These are phyloP conservation scores for Termitomyces sp. DNA, from an alignment of 768 basidiomycete genomes.

Conservation along the genomic window DNA sequence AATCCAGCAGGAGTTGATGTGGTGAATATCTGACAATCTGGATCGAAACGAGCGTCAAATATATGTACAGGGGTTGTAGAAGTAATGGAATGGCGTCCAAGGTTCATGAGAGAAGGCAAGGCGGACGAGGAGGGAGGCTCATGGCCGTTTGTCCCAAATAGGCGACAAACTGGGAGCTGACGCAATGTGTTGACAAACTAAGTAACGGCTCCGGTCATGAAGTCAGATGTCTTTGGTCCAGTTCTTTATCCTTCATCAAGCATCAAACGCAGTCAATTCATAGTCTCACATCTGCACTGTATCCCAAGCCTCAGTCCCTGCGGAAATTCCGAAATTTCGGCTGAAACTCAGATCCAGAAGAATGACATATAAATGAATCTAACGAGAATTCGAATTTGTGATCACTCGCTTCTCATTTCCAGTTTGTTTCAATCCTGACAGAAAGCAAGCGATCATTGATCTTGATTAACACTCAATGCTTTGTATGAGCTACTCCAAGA, in stretches of 20 bases:
- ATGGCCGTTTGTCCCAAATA: conserved; percentile 16
- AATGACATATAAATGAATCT: background rate
- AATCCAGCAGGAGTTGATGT: conserved; percentile 76
- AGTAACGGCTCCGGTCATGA: too few relatives aligned
- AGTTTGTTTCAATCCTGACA: background rate
- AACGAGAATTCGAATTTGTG: background rate
- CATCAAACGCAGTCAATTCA: background rate
- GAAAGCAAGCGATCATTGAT: background rate
- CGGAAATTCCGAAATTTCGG: background rate
- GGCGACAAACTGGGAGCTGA: conserved; percentile 6
- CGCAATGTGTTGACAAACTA: conserved; percentile 4
- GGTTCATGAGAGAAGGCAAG: conserved; percentile 58
- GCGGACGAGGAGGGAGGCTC: conserved; percentile 11
- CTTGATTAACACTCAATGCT: background rate
- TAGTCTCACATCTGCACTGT: background rate
- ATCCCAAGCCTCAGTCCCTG: background rate
- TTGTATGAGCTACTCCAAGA: background rate
- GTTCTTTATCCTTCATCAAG: background rate
- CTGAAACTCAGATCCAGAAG: background rate
- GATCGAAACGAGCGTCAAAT: conserved; percentile 73
- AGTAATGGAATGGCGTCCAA: conserved; percentile 80
- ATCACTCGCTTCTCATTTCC: background rate
- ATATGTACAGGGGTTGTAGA: conserved; percentile 71
- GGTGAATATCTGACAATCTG: conserved; percentile 79
- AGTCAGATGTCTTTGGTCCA: background rate